Conservation (phyloP, 73 alveolate genomes). For the Stentor roeselii region DNA sequence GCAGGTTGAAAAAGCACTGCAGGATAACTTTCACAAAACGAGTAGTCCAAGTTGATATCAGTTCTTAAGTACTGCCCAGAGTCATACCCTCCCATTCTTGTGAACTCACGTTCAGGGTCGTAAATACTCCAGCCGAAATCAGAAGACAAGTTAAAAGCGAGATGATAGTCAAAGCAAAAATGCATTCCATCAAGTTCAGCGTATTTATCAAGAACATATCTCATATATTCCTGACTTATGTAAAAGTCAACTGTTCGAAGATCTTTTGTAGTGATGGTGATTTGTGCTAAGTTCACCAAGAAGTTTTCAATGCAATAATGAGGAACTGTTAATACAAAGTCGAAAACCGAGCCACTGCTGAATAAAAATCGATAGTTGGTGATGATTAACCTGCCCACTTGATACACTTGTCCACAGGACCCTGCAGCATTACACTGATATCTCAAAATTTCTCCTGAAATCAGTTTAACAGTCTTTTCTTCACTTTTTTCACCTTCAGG, state of each 20-base stretch:
- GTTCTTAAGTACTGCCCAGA: slow-evolving; percentile 29
- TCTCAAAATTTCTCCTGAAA: slow-evolving; percentile 12
- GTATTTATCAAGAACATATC: not conserved
- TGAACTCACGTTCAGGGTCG: slow-evolving; percentile 22
- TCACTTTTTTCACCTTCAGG: not conserved
- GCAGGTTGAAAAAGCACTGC: slow-evolving; percentile 64
- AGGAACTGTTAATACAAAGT: not conserved
- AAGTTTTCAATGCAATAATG: not conserved
- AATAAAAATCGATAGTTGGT: not conserved
- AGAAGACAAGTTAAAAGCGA: not conserved
- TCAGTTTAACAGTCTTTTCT: not conserved
- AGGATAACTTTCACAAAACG: slow-evolving; percentile 81
- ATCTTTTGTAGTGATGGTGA: not conserved
- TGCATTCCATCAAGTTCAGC: slow-evolving; percentile 1
- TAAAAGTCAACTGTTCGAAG: not conserved
- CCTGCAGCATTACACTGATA: not conserved
- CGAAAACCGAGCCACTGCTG: not conserved
- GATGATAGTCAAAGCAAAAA: slow-evolving; percentile 1
- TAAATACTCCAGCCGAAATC: slow-evolving; percentile 7
- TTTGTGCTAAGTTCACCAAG: not conserved
- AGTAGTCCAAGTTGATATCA: slow-evolving; percentile 38
- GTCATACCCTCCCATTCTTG: not conserved
- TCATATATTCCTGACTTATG: not conserved
- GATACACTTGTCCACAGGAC: not conserved
- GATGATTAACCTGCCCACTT: not conserved